Base-by-base conservation (phyloP, 352 stramenopile genomes). In the Phytophthora macrochlamydospora region DNA sequence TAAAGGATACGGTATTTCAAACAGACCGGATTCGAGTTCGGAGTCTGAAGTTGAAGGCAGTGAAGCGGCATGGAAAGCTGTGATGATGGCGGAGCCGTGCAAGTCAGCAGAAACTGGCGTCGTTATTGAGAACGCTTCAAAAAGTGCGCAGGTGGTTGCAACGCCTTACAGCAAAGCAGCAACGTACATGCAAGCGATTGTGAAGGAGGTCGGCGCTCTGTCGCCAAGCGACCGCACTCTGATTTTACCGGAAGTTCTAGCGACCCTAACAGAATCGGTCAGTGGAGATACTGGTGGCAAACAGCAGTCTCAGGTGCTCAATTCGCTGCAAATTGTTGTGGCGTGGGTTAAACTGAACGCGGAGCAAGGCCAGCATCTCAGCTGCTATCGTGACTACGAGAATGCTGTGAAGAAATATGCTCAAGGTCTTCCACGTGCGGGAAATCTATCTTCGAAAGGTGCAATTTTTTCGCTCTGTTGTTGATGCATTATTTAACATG, bases 81-180 rank as follows among this genome's bases (percentile, higher is more conserved):
- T 49, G 18, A 28, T 49, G 4, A n/a, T 12, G 18, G 12, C 43
- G 18, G 18, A 24, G 18, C 18, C 18, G 18, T 24, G 18, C 18
- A 24, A 24, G 18, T 24, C 18, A 24, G 18, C 18, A 24, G 18
- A 24, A 24, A 24, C 18, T 24, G 18, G 18, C 18, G 18, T 24
- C 18, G 18, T 24, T 24, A 24, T 24, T 24, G 18, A 24, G 18
- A 24, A 24, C 18, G 18, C 18, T 24, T 24, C 18, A 24, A 24
- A 24, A 24, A 24, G 18, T 24, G 53, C 54, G 3, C 42, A 63
- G 51, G 30, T 14, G 2, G 2, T 18, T 62, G 18, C 44, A 56
- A 37, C 30, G n/a, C 0, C 7, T 35, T 7, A 24, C 59, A 60
- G 50, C 24, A 53, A 62, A 53, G 45, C 45, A 51, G 45, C 58